Evolutionary conservation across 2,329 filamentous ascomycete genomes (phyloP), one percentile per base, ranked within the genome.

Genomic region (Eutypella sp.): DNA sequence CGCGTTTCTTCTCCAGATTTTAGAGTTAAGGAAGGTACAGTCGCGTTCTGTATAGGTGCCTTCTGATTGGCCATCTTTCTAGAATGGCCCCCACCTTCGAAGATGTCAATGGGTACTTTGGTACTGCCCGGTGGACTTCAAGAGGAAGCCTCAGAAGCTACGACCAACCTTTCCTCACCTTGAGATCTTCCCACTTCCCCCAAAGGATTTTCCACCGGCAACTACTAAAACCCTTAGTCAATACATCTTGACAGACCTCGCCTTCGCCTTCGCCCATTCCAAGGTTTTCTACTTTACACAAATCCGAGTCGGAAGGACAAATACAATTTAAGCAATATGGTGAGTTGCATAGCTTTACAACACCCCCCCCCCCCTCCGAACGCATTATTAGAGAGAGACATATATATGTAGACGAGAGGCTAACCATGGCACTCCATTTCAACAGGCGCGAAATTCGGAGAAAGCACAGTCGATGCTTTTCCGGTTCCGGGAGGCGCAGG

Each of bases 401-500:
- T n/a, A 11, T 10, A 13, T 16, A 29, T 20, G 36, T 20, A 16
- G 27, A 4, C 33, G 22, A 8, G 40, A 38, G 27, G 33, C 19
- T 40, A 44, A 33, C 39, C 41, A 42, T 27, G 27, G 27, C 27
- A 42, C 48, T 37, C 41, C 31, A 40, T 37, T 33, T 16, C 22
- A 29, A 31, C 57, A 90, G 92, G 91, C 92, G 63, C 92, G 92
- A 64, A 96, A 97, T 70, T 92, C 89, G 39, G 92, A 97, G 79
- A 99, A 97, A 70, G 92, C 93, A 62, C 93, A 99, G 76, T 96
- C 91, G 40, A 99, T 99, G 92, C 92, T 99, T 69, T 99, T 96
- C 75, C 92, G 93, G 77, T 99, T 99, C 77, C 89, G 93, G 67
- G 93, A 95, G 63, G 88, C 92, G 59, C 93, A 97, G 80, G 92